Evolutionary conservation across 192 early-diverging fungal species (phyloP).

Genomic region (Entophlyctis luteolus): DNA sequence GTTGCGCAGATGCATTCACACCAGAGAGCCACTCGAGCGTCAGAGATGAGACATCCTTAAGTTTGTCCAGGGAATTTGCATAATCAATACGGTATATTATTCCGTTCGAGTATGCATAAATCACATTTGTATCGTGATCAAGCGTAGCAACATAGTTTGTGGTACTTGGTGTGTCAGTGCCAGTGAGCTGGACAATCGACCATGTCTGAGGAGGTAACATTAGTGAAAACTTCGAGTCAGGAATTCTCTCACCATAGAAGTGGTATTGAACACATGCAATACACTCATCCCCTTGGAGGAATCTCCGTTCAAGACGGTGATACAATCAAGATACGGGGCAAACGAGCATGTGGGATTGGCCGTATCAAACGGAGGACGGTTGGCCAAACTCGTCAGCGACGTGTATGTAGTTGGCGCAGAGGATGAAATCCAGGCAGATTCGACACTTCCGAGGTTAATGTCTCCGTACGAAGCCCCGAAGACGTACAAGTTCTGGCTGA

Average conservation of each 20-base stretch:
- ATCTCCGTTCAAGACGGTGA: constrained; percentile 11
- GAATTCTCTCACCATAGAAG: too few species aligned
- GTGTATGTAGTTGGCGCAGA: not conserved
- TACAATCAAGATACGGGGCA: not conserved
- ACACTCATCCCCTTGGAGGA: not conserved
- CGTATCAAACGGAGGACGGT: constrained; percentile 12
- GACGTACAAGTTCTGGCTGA: not conserved
- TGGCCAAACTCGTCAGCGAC: constrained; percentile 1
- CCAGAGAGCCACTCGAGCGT: not conserved
- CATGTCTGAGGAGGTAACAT: not conserved
- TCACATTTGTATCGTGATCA: constrained; percentile 17
- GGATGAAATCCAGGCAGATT: not conserved
- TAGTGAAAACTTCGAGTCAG: too few species aligned
- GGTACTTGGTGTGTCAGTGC: not conserved
- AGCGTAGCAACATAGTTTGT: constrained; percentile 1
- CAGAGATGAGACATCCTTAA: not conserved
- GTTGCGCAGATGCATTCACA: not conserved
- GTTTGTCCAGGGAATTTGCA: not conserved
- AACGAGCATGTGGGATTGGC: constrained; percentile 13
- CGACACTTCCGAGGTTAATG: constrained; percentile 8
- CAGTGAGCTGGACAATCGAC: not conserved
- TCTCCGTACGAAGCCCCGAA: constrained; percentile 20
- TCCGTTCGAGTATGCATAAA: constrained; percentile 13
- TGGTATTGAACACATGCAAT: constrained; percentile 5
- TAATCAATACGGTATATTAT: constrained; percentile 4